Evolutionary conservation across 345 rosid species (phyloP).

Genomic region (Aquilaria malaccensis): DNA sequence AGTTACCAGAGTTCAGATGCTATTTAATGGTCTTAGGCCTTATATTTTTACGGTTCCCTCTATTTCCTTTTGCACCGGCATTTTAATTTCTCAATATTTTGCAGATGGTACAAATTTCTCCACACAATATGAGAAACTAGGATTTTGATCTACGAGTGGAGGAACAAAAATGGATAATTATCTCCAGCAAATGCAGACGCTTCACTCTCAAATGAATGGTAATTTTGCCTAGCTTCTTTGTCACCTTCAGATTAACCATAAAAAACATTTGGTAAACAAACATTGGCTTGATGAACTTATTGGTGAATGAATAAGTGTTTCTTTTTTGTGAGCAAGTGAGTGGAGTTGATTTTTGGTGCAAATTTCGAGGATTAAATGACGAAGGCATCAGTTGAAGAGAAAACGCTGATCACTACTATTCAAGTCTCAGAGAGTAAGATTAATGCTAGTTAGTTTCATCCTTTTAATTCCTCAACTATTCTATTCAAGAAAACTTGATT

Average conservation of each 20-base stretch:
- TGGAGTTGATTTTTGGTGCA: conserved; percentile 8
- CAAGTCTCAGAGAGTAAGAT: conserved; percentile 54
- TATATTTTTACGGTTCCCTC: too few relatives aligned
- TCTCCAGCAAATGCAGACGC: conserved; percentile 65
- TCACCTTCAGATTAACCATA: background rate
- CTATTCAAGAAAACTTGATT: background rate
- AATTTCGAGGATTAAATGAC: conserved; percentile 85
- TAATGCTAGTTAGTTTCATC: conserved; percentile 28
- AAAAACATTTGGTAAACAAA: background rate
- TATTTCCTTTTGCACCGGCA: too few relatives aligned
- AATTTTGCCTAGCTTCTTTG: background rate
- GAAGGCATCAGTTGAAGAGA: conserved; percentile 64
- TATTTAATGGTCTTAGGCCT: too few relatives aligned
- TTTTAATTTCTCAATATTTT: too few relatives aligned
- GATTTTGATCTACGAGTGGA: too few relatives aligned
- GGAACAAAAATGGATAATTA: conserved; percentile 64
- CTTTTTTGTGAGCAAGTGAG: background rate
- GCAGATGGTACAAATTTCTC: too few relatives aligned
- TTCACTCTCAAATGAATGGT: conserved; percentile 83
- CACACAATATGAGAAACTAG: too few relatives aligned
- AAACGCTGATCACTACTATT: conserved; percentile 44
- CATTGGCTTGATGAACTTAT: background rate
- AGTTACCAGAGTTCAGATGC: too few relatives aligned
- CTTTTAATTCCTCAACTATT: background rate
- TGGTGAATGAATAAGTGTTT: background rate